Percentiles rank a stretch among this genome's conserved stretches.
Conservation (phyloP, 495 filamentous ascomycete genomes). For the Penicillium verhagenii region DNA sequence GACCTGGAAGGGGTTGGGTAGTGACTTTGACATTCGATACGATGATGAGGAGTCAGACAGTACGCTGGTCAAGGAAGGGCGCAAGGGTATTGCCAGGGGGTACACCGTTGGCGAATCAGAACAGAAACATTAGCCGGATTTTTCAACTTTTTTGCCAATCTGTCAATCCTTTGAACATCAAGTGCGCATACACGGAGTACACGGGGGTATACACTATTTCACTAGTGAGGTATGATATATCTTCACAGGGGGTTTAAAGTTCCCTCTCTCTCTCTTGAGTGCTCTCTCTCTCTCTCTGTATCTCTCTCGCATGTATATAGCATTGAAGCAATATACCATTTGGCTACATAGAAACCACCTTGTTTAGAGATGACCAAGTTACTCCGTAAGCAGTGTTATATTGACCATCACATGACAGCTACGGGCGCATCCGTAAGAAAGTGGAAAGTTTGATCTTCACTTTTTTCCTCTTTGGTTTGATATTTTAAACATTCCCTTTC, state of each 20-base stretch:
- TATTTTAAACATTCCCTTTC: not conserved
- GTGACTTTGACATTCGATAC: slow-evolving; percentile 72
- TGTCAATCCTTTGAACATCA: not conserved
- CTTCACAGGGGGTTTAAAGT: not conserved
- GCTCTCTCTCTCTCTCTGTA: too few species aligned
- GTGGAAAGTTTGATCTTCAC: not conserved
- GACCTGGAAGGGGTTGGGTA: slow-evolving; percentile 91
- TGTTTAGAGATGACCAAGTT: too few species aligned
- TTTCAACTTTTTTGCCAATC: not conserved
- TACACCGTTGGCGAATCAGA: slow-evolving; percentile 69
- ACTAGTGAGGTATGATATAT: not conserved
- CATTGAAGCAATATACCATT: not conserved
- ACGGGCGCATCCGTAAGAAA: slow-evolving; percentile 23
- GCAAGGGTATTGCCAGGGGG: slow-evolving; percentile 85
- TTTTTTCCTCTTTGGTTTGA: not conserved
- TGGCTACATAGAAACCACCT: too few species aligned
- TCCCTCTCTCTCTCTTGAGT: too few species aligned
- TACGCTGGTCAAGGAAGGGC: slow-evolving; percentile 72
- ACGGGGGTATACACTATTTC: not conserved
- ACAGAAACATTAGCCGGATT: slow-evolving; percentile 33
- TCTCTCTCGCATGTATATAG: not conserved
- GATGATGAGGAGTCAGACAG: slow-evolving; percentile 58
- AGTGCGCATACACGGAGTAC: not conserved
- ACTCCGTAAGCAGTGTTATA: too few species aligned
- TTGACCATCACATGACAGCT: slow-evolving; percentile 29